Conservation (phyloP, 768 basidiomycete genomes). For the Sutorius australiensis region DNA sequence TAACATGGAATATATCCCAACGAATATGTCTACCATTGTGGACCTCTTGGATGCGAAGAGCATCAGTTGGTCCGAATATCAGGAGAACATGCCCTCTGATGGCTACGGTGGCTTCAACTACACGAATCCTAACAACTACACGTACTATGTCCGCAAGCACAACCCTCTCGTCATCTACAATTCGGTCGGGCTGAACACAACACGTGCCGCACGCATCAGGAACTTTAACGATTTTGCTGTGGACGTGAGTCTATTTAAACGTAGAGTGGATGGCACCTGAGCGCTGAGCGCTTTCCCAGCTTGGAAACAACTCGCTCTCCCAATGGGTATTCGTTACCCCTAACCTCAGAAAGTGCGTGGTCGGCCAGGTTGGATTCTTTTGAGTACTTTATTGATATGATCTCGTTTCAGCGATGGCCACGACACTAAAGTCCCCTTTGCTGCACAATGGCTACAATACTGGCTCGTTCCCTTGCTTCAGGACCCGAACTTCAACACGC, state of each 20-base stretch:
- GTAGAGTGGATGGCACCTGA: background rate
- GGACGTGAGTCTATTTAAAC: slow-evolving; percentile 34
- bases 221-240: slow-evolving; percentile 60
- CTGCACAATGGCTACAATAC: slow-evolving; percentile 42
- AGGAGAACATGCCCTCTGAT: slow-evolving; percentile 52
- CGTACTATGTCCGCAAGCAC: slow-evolving; percentile 54
- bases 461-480: slow-evolving; percentile 50
- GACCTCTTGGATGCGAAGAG: slow-evolving; percentile 56
- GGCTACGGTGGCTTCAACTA: slow-evolving; percentile 43
- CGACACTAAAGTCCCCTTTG: slow-evolving; percentile 51
- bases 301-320: slow-evolving; percentile 42
- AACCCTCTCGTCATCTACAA: slow-evolving; percentile 50
- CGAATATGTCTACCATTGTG: slow-evolving; percentile 53
- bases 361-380: background rate
- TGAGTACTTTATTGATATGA: background rate
- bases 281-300: slow-evolving; percentile 1
- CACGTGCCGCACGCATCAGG: slow-evolving; percentile 42
- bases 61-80: slow-evolving; percentile 59
- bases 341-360: slow-evolving; percentile 38
- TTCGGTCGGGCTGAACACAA: slow-evolving; percentile 40
- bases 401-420: slow-evolving; percentile 47
- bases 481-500: slow-evolving; percentile 50
- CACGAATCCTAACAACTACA: slow-evolving; percentile 32
- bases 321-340: slow-evolving; percentile 63
- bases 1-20: slow-evolving; percentile 30